Evolutionary conservation across 495 filamentous ascomycete genomes (phyloP).

Genomic region (Platismatia glauca): DNA sequence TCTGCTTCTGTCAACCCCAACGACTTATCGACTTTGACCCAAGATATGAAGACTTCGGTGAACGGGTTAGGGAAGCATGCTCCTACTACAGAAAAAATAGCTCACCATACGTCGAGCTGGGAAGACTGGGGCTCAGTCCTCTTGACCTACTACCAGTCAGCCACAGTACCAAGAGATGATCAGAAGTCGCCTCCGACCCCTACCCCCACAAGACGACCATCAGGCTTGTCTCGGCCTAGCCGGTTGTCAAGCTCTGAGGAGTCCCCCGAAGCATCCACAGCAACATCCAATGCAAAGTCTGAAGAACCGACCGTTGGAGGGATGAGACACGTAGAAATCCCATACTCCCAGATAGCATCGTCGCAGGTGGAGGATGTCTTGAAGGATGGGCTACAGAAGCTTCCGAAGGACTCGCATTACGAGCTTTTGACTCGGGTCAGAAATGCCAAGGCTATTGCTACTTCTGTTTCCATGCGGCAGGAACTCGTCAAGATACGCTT

Average conservation of each 20-base stretch:
- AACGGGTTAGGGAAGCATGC: conserved; percentile 34
- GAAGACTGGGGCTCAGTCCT: conserved; percentile 61
- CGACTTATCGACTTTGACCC: conserved; percentile 64
- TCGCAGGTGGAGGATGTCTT: conserved; percentile 60
- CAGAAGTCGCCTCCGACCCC: conserved; percentile 39
- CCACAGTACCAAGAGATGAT: conserved; percentile 26
- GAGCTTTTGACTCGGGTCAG: conserved; percentile 80
- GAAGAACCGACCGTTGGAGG: conserved; percentile 33
- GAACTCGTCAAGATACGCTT: conserved; percentile 72
- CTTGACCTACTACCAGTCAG: conserved; percentile 54
- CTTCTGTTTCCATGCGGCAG: conserved; percentile 56
- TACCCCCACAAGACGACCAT: conserved; percentile 38
- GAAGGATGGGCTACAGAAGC: conserved; percentile 47
- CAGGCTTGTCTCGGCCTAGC: conserved; percentile 31
- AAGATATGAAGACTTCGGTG: conserved; percentile 38
- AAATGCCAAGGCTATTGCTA: conserved; percentile 64
- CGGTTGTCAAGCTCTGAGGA: conserved; percentile 48
- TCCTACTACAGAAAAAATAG: conserved; percentile 26
- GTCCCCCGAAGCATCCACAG: conserved; percentile 41
- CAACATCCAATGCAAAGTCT: conserved; percentile 27
- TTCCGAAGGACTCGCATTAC: conserved; percentile 68
- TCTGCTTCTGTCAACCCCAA: conserved; percentile 54
- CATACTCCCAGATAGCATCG: conserved; percentile 52
- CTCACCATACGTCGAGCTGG: conserved; percentile 33
- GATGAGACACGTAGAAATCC: conserved; percentile 61